These are phyloP conservation scores for Saccharomycopsis oosterbeekiorum DNA, from an alignment of 805 yeast genomes.

Conservation along the genomic window DNA sequence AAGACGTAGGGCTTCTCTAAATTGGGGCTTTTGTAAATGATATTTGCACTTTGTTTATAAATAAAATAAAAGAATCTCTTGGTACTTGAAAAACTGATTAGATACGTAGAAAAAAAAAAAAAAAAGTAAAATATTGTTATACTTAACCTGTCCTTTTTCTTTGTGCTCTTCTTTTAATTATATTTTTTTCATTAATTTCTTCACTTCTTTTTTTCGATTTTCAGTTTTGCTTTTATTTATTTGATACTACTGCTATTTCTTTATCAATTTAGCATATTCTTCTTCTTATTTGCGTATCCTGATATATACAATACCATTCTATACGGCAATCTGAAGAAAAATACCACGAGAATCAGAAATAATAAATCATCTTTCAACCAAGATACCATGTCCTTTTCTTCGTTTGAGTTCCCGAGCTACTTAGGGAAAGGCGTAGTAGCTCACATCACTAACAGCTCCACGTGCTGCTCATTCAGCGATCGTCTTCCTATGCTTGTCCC, in stretches of 20 bases:
- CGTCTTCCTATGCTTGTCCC: background rate
- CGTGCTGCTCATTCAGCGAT: background rate
- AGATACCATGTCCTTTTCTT: background rate
- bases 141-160: background rate
- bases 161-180: background rate
- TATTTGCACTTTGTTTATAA: background rate
- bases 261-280: too few species aligned
- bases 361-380: too few species aligned
- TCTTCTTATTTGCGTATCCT: too few species aligned
- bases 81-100: background rate
- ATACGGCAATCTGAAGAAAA: background rate
- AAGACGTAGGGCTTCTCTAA: background rate
- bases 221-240: too few species aligned
- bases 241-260: too few species aligned
- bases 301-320: too few species aligned
- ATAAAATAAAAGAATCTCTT: background rate
- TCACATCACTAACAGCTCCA: background rate
- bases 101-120: background rate
- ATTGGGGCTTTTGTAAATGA: background rate
- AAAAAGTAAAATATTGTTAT: background rate
- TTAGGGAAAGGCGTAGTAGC: background rate
- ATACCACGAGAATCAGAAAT: background rate
- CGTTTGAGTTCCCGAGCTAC: background rate
- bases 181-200: background rate
- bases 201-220: background rate